Evolutionary conservation across 768 basidiomycete species (phyloP).

Genomic region (Kockovaella imperatae): DNA sequence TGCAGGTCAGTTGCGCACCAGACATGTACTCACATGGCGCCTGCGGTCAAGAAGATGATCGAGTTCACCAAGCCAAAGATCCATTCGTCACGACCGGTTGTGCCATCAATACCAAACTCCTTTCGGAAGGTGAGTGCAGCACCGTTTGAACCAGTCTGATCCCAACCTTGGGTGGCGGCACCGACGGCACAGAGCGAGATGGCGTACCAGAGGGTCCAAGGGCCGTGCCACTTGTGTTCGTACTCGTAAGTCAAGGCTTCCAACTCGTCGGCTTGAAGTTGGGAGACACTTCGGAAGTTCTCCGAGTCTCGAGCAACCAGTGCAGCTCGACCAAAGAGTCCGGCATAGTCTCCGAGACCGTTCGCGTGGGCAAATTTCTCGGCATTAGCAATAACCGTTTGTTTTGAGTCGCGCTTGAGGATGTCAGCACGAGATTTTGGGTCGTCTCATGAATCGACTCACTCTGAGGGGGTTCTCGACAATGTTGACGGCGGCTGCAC

Average conservation of each 20-base stretch:
- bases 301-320: conserved; percentile 24
- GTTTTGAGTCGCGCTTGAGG: conserved; percentile 1
- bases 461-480: conserved; percentile 24
- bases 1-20: not conserved
- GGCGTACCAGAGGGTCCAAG: conserved; percentile 32
- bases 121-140: conserved; percentile 40
- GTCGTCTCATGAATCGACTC: not conserved
- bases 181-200: conserved; percentile 34
- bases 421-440: not conserved
- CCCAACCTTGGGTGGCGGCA: conserved; percentile 39
- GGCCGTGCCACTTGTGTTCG: conserved; percentile 41
- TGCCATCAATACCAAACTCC: conserved; percentile 34
- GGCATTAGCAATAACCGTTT: conserved; percentile 12
- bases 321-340: conserved; percentile 23
- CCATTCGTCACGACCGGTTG: conserved; percentile 29
- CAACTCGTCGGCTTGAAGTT: conserved; percentile 36
- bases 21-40: conserved; percentile 13
- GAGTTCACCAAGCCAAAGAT: conserved; percentile 36
- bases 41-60: conserved; percentile 32
- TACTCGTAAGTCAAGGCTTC: conserved; percentile 29
- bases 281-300: conserved; percentile 16
- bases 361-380: conserved; percentile 18
- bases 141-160: conserved; percentile 40
- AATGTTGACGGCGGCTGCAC: conserved; percentile 4
- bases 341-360: conserved; percentile 15